Evolutionary conservation across 306 rosid species (phyloP).

Genomic region (Sesbania bispinosa): DNA sequence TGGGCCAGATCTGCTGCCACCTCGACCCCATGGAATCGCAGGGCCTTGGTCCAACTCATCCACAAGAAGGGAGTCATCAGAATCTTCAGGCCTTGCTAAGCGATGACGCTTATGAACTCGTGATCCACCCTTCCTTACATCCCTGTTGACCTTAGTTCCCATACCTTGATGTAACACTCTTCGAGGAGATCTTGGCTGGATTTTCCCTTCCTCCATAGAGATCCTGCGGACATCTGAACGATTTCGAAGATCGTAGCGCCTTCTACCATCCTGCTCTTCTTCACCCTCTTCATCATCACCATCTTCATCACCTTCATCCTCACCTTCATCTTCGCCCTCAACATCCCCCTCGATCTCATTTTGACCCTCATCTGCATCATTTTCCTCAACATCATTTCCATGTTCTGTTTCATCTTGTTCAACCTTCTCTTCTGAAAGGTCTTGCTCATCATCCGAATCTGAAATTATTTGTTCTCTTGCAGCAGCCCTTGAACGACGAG

Average conservation of each 20-base stretch:
- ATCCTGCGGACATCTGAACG: slow-evolving; percentile 87
- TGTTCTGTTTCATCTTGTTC: slow-evolving; percentile 82
- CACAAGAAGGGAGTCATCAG: slow-evolving; percentile 97
- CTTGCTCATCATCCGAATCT: slow-evolving; percentile 72
- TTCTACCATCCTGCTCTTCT: slow-evolving; percentile 83
- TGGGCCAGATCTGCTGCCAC: slow-evolving; percentile 86
- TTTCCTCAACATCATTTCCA: slow-evolving; percentile 76
- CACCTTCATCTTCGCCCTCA: slow-evolving; percentile 62
- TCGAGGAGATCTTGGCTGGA: slow-evolving; percentile 78
- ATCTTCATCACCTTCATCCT: slow-evolving; percentile 56
- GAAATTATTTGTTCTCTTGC: slow-evolving; percentile 43
- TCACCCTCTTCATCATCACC: slow-evolving; percentile 70
- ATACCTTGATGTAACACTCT: slow-evolving; percentile 92
- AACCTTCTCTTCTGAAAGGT: slow-evolving; percentile 63
- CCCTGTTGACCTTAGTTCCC: slow-evolving; percentile 85
- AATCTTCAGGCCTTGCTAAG: slow-evolving; percentile 76
- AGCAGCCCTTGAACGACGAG: slow-evolving; percentile 67
- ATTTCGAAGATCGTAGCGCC: slow-evolving; percentile 94
- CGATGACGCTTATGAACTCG: slow-evolving; percentile 93
- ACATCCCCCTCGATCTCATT: slow-evolving; percentile 68
- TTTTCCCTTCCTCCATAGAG: slow-evolving; percentile 79
- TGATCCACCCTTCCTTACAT: slow-evolving; percentile 88
- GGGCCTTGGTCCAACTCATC: slow-evolving; percentile 97
- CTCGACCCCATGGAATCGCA: slow-evolving; percentile 88
- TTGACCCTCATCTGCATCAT: slow-evolving; percentile 82